A percentile compares a stretch with the other conserved stretches of the same genome.
These are phyloP conservation scores for Phaffia australis DNA, from an alignment of 768 basidiomycete genomes.

Conservation along the genomic window DNA sequence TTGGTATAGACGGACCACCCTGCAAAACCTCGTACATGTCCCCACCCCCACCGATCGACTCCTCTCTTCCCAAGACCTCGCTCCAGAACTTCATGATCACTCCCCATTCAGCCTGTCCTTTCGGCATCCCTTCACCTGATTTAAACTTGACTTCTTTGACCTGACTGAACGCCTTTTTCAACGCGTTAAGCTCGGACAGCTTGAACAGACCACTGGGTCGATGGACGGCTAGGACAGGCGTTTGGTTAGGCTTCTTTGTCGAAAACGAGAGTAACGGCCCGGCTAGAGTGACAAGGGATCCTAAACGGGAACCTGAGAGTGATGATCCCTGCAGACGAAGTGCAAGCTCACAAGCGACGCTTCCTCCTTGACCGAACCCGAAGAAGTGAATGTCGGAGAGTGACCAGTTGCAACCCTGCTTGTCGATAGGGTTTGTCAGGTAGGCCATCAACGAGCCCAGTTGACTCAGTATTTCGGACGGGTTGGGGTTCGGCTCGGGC, in stretches of 20 bases:
- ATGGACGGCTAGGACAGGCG: conserved; percentile 54
- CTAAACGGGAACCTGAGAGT: conserved; percentile 41
- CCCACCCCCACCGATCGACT: conserved; percentile 22
- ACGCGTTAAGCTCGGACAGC: conserved; percentile 44
- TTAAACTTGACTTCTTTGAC: conserved; percentile 45
- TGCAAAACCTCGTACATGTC: conserved; percentile 26
- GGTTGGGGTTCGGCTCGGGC: conserved; percentile 49
- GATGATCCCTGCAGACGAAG: conserved; percentile 36
- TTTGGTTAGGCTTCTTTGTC: conserved; percentile 47
- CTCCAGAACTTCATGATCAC: conserved; percentile 51
- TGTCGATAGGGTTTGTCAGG: conserved; percentile 39
- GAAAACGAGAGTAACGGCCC: conserved; percentile 73
- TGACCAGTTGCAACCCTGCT: conserved; percentile 53
- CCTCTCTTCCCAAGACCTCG: conserved; percentile 10
- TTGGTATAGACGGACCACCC: conserved; percentile 5
- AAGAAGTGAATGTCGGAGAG: conserved; percentile 64
- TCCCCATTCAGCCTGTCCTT: conserved; percentile 64
- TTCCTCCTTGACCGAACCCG: conserved; percentile 81
- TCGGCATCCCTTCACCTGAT: conserved; percentile 56
- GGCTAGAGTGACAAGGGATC: conserved; percentile 56
- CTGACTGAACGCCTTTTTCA: conserved; percentile 52
- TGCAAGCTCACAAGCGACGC: conserved; percentile 58
- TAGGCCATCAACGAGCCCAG: conserved; percentile 49
- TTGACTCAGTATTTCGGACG: conserved; percentile 53
- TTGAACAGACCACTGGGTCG: conserved; percentile 45